These are phyloP conservation scores for Pulveroboletus frians DNA, from an alignment of 768 basidiomycete genomes.

Conservation along the genomic window DNA sequence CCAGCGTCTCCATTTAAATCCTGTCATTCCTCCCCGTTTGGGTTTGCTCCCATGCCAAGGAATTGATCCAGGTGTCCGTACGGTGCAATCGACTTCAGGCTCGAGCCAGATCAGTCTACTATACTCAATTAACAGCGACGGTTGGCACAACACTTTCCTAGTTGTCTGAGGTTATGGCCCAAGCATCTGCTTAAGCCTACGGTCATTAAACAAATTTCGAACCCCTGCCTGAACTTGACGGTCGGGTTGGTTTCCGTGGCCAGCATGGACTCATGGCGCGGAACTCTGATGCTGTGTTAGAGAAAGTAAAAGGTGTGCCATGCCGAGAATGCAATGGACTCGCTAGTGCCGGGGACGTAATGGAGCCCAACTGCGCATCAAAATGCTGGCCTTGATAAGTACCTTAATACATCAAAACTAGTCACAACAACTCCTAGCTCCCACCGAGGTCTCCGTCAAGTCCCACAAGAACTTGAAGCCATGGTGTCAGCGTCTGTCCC, in stretches of 20 bases:
- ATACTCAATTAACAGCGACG: background rate
- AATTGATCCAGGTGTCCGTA: background rate
- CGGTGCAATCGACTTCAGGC: background rate
- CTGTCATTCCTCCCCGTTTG: background rate
- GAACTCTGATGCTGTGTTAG: background rate
- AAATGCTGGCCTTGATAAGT: background rate
- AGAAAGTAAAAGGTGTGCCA: too few species aligned
- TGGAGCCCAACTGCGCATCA: background rate
- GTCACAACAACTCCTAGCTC: background rate
- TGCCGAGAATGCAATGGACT: too few species aligned
- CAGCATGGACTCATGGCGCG: background rate
- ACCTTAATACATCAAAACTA: background rate
- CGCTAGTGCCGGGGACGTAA: too few species aligned
- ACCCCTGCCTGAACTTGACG: background rate
- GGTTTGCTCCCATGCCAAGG: background rate
- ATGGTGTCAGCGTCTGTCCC: background rate
- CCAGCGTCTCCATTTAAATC: background rate
- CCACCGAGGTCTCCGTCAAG: background rate
- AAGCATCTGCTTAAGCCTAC: too few species aligned
- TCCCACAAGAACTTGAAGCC: background rate
- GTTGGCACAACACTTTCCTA: background rate
- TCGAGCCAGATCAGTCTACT: background rate
- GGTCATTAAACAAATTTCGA: background rate
- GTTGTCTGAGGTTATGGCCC: too few species aligned
- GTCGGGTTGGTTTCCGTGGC: background rate